Conservation (phyloP, 139 green algal genomes). For the Parachlorella kessleri region DNA sequence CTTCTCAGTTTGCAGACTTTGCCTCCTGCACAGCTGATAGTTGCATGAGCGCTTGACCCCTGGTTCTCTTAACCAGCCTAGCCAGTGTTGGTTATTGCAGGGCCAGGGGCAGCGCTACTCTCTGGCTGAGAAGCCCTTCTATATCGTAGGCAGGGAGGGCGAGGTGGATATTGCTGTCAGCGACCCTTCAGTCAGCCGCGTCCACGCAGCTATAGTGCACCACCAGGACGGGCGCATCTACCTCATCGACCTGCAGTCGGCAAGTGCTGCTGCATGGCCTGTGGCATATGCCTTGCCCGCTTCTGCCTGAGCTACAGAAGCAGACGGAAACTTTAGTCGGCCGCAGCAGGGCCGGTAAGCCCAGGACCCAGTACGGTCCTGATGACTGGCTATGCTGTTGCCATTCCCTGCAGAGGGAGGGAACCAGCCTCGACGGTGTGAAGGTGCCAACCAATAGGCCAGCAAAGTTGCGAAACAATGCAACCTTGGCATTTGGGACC, state of each 20-base stretch:
- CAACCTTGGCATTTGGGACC: neutral
- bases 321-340: too few relatives aligned
- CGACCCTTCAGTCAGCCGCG: slow-evolving; percentile 35
- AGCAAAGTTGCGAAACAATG: neutral
- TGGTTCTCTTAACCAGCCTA: too few relatives aligned
- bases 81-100: too few relatives aligned
- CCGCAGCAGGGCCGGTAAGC: too few relatives aligned
- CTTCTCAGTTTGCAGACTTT: too few relatives aligned
- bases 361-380: too few relatives aligned
- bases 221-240: slow-evolving; percentile 71
- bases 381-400: too few relatives aligned
- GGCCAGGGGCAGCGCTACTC: too few relatives aligned
- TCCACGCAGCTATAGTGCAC: slow-evolving; percentile 75
- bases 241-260: slow-evolving; percentile 65
- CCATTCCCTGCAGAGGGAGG: neutral
- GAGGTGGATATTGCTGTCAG: slow-evolving; percentile 32
- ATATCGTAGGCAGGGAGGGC: neutral
- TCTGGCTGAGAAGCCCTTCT: neutral
- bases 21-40: too few relatives aligned
- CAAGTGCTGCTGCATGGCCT: neutral
- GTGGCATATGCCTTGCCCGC: too few relatives aligned
- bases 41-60: too few relatives aligned
- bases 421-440: neutral
- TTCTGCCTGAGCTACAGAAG: too few relatives aligned
- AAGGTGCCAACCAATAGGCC: neutral